Percentiles rank a stretch among this genome's conserved stretches.
Evolutionary conservation across 371 early-diverging fungal genomes (phyloP).

Genomic region (Mucor sp.): DNA sequence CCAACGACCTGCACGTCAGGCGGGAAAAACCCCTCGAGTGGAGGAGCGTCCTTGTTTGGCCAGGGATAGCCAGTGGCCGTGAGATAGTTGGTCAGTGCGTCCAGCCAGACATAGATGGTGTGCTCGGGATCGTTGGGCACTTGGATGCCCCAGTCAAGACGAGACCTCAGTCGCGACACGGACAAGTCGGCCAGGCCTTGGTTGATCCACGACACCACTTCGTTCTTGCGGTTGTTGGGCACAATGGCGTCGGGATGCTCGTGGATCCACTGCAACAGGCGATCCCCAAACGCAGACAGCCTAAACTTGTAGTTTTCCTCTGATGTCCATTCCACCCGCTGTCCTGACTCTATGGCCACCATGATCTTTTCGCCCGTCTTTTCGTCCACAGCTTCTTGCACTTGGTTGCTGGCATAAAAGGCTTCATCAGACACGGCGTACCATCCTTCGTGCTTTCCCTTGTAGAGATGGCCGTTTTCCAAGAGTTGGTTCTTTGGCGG

Average conservation of each 20-base stretch:
- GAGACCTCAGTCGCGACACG: conserved; percentile 78
- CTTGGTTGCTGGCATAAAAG: conserved; percentile 79
- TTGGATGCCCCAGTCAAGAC: conserved; percentile 91
- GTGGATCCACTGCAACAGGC: conserved; percentile 72
- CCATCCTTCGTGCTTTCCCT: conserved; percentile 93
- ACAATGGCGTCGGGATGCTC: conserved; percentile 61
- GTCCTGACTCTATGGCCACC: conserved; percentile 82
- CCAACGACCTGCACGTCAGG: conserved; percentile 89
- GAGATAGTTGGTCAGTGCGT: conserved; percentile 92
- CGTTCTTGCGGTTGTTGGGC: conserved; percentile 63
- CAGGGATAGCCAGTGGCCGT: conserved; percentile 88
- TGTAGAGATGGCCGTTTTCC: conserved; percentile 84
- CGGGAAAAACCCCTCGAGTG: conserved; percentile 61
- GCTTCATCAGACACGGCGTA: conserved; percentile 96
- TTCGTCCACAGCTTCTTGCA: conserved; percentile 64
- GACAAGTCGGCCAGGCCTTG: conserved; percentile 76
- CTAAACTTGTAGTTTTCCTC: conserved; percentile 96
- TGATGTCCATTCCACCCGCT: conserved; percentile 83
- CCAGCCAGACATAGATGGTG: conserved; percentile 97
- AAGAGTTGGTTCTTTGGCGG: conserved; percentile 66
- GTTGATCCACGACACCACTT: conserved; percentile 60
- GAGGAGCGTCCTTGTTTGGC: conserved; percentile 27
- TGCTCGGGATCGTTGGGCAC: conserved; percentile 91
- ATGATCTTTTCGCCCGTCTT: conserved; percentile 58
- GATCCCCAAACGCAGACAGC: conserved; percentile 65